These are phyloP conservation scores for Porcisia deanei DNA, from an alignment of 208 protist species.

Conservation along the genomic window DNA sequence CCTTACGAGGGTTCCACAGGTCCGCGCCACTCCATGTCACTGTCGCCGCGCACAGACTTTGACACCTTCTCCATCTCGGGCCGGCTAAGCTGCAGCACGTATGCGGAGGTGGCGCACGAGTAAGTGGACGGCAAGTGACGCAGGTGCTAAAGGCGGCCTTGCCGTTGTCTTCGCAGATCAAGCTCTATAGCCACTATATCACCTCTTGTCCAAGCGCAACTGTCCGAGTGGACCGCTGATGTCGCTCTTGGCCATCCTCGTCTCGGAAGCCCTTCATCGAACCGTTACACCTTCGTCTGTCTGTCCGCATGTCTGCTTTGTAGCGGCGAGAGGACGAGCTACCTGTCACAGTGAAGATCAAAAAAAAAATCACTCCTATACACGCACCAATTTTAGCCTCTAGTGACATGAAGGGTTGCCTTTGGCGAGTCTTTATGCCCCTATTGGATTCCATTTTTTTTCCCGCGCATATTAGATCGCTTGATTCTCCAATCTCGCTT, in stretches of 20 bases:
- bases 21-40: conserved; percentile 21
- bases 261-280: neutral
- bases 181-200: neutral
- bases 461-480: too few relatives aligned
- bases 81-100: conserved; percentile 25
- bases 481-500: neutral
- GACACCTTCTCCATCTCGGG: conserved; percentile 24
- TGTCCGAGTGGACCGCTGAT: neutral
- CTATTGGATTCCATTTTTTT: neutral
- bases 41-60: conserved; percentile 32
- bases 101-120: neutral
- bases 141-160: neutral
- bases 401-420: neutral
- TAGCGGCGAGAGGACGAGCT: neutral
- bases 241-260: neutral
- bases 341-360: neutral
- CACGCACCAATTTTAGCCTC: neutral
- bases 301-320: neutral
- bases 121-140: neutral
- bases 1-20: conserved; percentile 35
- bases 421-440: neutral
- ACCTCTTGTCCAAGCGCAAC: neutral
- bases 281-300: neutral
- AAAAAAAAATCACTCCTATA: neutral
- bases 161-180: neutral